phyloP scores from a whole-genome alignment of 208 protist genomes.

The Acanthamoeba sp. region DNA sequence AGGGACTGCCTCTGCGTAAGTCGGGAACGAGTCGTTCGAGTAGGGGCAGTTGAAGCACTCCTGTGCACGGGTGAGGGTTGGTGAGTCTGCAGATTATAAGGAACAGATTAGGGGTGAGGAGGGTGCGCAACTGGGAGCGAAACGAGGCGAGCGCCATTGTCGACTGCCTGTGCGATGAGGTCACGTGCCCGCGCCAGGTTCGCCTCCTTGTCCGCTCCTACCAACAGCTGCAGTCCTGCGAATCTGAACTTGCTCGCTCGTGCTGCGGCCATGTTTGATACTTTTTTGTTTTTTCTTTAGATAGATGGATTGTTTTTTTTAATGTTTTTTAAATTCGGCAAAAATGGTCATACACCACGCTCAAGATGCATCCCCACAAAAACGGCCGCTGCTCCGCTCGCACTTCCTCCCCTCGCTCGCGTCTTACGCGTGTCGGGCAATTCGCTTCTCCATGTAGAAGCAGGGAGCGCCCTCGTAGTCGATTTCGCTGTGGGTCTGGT shows the following conservation, averaged over 20 bases:
- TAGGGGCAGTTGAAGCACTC: constrained; percentile 96
- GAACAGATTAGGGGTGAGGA: background rate
- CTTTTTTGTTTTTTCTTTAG: background rate
- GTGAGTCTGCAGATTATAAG: background rate
- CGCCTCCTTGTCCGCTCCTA: constrained; percentile 44
- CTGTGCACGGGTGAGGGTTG: background rate
- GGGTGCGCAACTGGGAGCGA: background rate
- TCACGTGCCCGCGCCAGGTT: constrained; percentile 17
- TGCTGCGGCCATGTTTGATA: background rate
- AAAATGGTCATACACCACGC: background rate
- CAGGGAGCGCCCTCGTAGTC: constrained; percentile 25
- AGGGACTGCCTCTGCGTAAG: constrained; percentile 95
- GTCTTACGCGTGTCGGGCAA: background rate
- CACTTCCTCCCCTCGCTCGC: background rate
- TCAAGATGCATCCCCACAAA: background rate
- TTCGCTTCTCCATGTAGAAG: constrained; percentile 71
- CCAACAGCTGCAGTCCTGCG: constrained; percentile 67
- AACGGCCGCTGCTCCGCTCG: background rate
- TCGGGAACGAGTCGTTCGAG: constrained; percentile 94
- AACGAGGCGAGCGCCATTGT: constrained; percentile 9
- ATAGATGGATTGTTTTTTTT: background rate
- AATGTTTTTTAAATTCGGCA: too few relatives aligned
- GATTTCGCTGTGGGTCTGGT: constrained; percentile 62
- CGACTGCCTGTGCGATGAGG: constrained; percentile 23
- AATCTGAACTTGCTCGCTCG: constrained; percentile 64